phyloP scores from a whole-genome alignment of 805 yeast species.

The Diddensiella transvaalensis region DNA sequence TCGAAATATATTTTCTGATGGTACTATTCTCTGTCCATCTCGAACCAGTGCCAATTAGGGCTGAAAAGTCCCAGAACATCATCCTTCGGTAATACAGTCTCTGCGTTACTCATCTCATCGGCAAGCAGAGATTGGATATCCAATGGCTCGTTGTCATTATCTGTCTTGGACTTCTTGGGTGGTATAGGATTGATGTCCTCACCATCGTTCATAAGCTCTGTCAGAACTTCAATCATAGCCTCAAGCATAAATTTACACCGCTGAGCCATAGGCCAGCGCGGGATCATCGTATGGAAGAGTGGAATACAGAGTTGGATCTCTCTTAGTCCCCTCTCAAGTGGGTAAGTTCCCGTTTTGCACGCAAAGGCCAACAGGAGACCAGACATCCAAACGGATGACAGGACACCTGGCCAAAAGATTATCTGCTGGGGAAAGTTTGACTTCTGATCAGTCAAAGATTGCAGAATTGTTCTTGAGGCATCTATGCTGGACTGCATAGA shows the following conservation, averaged over 20 bases:
- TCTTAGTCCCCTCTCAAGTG: not conserved
- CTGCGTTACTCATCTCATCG: not conserved
- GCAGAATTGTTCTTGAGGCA: not conserved
- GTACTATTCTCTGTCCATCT: not conserved
- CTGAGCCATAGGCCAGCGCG: not conserved
- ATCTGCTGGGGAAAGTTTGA: not conserved
- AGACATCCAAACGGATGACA: not conserved
- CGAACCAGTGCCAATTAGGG: not conserved
- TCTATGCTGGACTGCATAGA: not conserved
- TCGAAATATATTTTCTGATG: not conserved
- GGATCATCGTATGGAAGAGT: not conserved
- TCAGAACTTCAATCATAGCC: not conserved
- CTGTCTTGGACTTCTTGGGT: not conserved
- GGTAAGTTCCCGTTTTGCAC: not conserved
- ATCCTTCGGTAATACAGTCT: not conserved
- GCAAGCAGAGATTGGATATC: not conserved
- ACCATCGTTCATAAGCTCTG: not conserved
- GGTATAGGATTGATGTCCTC: not conserved
- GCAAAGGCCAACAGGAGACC: not conserved
- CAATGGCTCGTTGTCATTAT: not conserved
- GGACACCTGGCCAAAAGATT: not conserved
- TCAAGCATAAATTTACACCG: not conserved
- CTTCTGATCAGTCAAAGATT: not conserved
- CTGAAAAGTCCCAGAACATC: not conserved
- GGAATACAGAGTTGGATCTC: not conserved